Evolutionary conservation across 2,329 filamentous ascomycete genomes (phyloP).

Genomic region (Aspergillus ochraceus): DNA sequence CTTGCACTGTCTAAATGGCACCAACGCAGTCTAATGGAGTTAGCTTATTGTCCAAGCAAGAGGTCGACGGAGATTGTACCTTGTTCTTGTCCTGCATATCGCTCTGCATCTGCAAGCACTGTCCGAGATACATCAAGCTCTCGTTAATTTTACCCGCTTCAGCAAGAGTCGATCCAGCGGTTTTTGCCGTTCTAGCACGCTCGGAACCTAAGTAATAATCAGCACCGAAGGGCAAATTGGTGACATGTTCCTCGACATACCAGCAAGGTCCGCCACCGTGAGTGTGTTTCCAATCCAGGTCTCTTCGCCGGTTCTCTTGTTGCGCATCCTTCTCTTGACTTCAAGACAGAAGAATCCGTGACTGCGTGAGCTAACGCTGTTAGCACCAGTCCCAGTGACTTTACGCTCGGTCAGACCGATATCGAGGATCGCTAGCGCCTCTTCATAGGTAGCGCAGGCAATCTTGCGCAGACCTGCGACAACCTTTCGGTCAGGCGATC

Average conservation of each 20-base stretch:
- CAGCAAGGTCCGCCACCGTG: conserved; percentile 88
- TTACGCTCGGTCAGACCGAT: conserved; percentile 82
- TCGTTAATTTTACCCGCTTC: conserved; percentile 99
- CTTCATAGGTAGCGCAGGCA: conserved; percentile 76
- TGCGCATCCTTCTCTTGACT: conserved; percentile 72
- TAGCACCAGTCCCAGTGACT: conserved; percentile 88
- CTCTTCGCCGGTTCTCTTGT: conserved; percentile 52
- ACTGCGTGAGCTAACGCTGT: conserved; percentile 86
- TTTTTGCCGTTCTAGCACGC: conserved; percentile 89
- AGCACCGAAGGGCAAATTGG: conserved; percentile 8
- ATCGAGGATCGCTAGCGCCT: conserved; percentile 87
- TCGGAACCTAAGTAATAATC: conserved; percentile 64
- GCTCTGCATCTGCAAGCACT: conserved; percentile 94
- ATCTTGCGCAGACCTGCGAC: conserved; percentile 91
- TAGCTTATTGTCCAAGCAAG: conserved; percentile 3
- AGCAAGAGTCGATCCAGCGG: conserved; percentile 83
- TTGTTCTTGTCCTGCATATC: conserved; percentile 72
- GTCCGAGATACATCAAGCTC: conserved; percentile 95
- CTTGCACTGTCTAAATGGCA: conserved; percentile 81
- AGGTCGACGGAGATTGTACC: conserved; percentile 48
- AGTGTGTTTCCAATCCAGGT: conserved; percentile 76
- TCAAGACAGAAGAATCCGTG: conserved; percentile 97
- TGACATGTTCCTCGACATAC: conserved; percentile 41
- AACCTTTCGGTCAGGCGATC: conserved; percentile 86
- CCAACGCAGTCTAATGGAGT: conserved; percentile 62